Conservation (phyloP, 805 yeast species). For the Wickerhamomyces hampshirensis region DNA sequence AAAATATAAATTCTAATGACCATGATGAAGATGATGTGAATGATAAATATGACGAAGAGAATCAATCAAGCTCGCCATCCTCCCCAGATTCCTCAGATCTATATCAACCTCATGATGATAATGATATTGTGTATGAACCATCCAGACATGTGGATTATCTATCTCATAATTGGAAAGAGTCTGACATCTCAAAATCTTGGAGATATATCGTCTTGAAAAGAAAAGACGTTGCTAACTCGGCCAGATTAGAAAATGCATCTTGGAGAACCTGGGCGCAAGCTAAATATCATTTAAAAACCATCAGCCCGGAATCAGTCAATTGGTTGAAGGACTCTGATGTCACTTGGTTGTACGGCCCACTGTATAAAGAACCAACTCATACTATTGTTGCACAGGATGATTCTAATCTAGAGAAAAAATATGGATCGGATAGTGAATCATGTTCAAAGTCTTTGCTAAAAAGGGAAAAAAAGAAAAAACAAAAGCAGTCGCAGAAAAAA, state of each 20-base stretch:
- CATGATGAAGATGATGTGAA: slow-evolving; percentile 16
- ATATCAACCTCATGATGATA: slow-evolving; percentile 64
- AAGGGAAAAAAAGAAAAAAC: slow-evolving; percentile 17
- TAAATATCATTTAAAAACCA: slow-evolving; percentile 68
- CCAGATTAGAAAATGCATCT: slow-evolving; percentile 80
- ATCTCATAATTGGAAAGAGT: slow-evolving; percentile 93
- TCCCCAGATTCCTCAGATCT: slow-evolving; percentile 27
- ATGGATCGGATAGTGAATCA: slow-evolving; percentile 36
- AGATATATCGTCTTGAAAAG: slow-evolving; percentile 80
- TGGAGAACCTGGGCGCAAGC: slow-evolving; percentile 99
- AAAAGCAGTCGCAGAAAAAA: slow-evolving; percentile 15
- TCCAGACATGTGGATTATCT: slow-evolving; percentile 90
- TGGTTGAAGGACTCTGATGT: slow-evolving; percentile 98
- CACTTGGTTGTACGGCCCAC: slow-evolving; percentile 96
- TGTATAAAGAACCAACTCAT: slow-evolving; percentile 20
- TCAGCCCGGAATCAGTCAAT: slow-evolving; percentile 85
- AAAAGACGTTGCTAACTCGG: slow-evolving; percentile 79
- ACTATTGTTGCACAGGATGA: slow-evolving; percentile 4
- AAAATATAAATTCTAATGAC: slow-evolving; percentile 16
- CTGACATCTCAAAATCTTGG: slow-evolving; percentile 94
- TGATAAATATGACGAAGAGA: slow-evolving; percentile 31
- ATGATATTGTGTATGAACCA: slow-evolving; percentile 75
- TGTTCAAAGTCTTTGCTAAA: slow-evolving; percentile 21
- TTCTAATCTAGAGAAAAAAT: slow-evolving; percentile 25
- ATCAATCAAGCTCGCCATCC: slow-evolving; percentile 36